A percentile compares a stretch with the other conserved stretches of the same genome.
phyloP scores from a whole-genome alignment of 805 yeast species.

The Zygosaccharomyces kombuchaensis region DNA sequence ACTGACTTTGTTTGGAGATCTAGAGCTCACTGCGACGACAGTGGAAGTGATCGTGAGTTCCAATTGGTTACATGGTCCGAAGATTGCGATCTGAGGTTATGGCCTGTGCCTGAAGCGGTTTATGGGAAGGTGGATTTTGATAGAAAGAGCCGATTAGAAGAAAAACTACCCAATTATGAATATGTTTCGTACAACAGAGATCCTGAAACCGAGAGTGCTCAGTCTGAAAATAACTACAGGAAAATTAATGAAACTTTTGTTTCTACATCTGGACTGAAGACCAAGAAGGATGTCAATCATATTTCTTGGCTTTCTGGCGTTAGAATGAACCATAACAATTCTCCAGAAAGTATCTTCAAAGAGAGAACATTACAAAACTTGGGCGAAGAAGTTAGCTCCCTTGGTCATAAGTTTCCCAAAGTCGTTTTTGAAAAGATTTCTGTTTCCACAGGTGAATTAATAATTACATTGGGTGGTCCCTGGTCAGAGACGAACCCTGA shows the following conservation, averaged over 20 bases:
- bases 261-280: constrained; percentile 36
- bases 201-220: constrained; percentile 36
- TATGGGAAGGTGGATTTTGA: constrained; percentile 45
- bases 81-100: constrained; percentile 76
- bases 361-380: constrained; percentile 52
- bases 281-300: constrained; percentile 51
- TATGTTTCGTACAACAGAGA: constrained; percentile 50
- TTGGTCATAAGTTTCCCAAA: constrained; percentile 86
- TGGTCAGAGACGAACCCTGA: constrained; percentile 47
- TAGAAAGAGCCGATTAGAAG: constrained; percentile 37
- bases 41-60: constrained; percentile 68
- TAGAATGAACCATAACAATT: constrained; percentile 44
- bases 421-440: constrained; percentile 81
- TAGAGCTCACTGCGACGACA: constrained; percentile 44
- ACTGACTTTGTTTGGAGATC: constrained; percentile 87
- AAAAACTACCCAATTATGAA: constrained; percentile 41
- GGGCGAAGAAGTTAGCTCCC: constrained; percentile 87
- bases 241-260: constrained; percentile 40
- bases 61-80: constrained; percentile 94
- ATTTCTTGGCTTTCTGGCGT: constrained; percentile 94
- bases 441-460: constrained; percentile 77
- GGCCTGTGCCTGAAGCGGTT: constrained; percentile 59
- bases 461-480: constrained; percentile 76
- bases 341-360: constrained; percentile 37
- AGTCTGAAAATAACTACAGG: constrained; percentile 22